Conservation (phyloP, 805 yeast species). For the Kluyveromyces siamensis region DNA sequence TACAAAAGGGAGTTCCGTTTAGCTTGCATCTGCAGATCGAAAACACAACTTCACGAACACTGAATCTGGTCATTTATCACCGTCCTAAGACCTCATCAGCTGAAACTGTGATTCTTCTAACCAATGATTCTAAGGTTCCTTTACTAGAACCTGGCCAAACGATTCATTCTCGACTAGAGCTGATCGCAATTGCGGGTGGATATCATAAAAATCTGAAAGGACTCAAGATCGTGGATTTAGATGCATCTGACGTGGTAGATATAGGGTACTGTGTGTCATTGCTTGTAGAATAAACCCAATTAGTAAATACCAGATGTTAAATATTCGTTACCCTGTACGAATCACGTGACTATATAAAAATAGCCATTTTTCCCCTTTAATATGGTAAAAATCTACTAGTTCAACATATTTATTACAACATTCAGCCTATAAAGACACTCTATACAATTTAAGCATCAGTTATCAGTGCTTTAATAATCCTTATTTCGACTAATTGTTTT, state of each 20-base stretch:
- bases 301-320: not conserved
- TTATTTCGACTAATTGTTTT: not conserved
- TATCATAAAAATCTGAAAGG: constrained; percentile 24
- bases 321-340: not conserved
- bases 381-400: not conserved
- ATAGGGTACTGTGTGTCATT: constrained; percentile 22
- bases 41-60: constrained; percentile 17
- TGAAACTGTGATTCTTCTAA: constrained; percentile 24
- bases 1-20: constrained; percentile 18
- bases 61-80: constrained; percentile 22
- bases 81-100: constrained; percentile 16
- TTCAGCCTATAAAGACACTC: not conserved
- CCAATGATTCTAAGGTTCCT: constrained; percentile 27
- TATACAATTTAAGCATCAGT: too few species aligned
- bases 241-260: constrained; percentile 22
- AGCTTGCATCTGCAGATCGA: constrained; percentile 20
- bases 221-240: constrained; percentile 24
- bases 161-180: constrained; percentile 19
- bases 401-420: not conserved
- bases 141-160: constrained; percentile 21
- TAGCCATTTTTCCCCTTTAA: not conserved
- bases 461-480: not conserved
- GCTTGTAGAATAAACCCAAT: constrained; percentile 13
- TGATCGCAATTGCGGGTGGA: constrained; percentile 24
- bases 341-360: not conserved